These are phyloP conservation scores for Carex pumila DNA, from an alignment of 176 grass and related monocot species.

Conservation along the genomic window DNA sequence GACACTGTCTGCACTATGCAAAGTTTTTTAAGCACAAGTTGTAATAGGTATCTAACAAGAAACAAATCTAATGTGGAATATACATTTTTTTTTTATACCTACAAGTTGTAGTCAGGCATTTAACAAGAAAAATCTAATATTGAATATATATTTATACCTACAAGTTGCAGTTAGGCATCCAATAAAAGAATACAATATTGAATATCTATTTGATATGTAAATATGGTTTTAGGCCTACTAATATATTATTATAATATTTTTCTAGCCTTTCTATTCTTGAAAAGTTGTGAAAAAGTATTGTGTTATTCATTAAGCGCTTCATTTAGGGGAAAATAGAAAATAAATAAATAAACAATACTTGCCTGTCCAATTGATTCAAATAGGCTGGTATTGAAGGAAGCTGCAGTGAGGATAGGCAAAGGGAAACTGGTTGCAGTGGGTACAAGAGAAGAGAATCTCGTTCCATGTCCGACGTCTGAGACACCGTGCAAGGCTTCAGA, in stretches of 20 bases:
- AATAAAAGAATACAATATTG: neutral
- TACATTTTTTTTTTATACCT: neutral
- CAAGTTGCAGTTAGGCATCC: neutral
- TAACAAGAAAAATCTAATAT: neutral
- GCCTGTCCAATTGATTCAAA: conserved; percentile 72
- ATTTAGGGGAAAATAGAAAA: neutral
- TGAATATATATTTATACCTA: neutral
- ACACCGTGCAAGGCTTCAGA: conserved; percentile 93
- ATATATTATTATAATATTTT: neutral
- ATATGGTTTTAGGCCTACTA: neutral
- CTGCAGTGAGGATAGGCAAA: conserved; percentile 69
- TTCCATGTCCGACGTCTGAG: conserved; percentile 61
- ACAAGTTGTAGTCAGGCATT: neutral
- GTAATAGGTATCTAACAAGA: neutral
- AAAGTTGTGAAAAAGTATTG: neutral
- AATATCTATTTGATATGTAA: neutral
- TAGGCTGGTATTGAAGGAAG: conserved; percentile 76
- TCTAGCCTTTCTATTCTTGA: neutral
- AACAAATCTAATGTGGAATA: neutral
- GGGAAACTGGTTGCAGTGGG: conserved; percentile 89
- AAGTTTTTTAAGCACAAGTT: neutral
- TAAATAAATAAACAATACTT: neutral
- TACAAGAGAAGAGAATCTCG: conserved; percentile 47
- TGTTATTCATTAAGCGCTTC: neutral
- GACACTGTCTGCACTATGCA: conserved; percentile 46